Evolutionary conservation across 139 green algal species (phyloP).

Genomic region (Trebouxia sp.): DNA sequence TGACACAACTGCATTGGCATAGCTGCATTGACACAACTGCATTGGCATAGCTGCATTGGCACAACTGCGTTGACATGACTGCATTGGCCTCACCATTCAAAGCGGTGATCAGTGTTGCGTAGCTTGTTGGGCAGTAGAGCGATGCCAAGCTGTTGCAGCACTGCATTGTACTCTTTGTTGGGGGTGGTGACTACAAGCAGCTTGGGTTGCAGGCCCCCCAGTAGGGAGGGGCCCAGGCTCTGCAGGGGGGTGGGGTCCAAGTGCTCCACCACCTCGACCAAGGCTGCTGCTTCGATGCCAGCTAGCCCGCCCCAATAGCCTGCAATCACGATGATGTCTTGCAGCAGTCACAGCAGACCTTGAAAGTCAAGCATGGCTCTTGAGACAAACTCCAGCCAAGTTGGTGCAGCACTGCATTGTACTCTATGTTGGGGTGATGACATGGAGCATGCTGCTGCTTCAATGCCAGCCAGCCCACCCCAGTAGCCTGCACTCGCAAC

Average conservation of each 20-base stretch:
- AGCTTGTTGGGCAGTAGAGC: constrained; percentile 35
- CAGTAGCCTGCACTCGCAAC: constrained; percentile 31
- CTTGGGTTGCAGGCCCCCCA: constrained; percentile 53
- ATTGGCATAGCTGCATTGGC: neutral
- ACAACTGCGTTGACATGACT: neutral
- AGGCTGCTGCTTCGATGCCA: constrained; percentile 45
- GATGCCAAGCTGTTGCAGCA: constrained; percentile 30
- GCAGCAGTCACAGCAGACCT: no score
- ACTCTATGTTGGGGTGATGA: constrained; percentile 72
- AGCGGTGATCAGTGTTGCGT: constrained; percentile 65
- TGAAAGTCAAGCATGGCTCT: no score
- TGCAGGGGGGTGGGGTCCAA: constrained; percentile 57
- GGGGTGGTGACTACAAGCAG: constrained; percentile 65
- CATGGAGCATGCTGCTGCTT: constrained; percentile 41
- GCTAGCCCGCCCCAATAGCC: constrained; percentile 41
- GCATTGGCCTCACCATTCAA: constrained; percentile 52
- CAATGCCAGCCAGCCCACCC: constrained; percentile 40
- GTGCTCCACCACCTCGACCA: constrained; percentile 74
- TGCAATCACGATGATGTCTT: neutral
- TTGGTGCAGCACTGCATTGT: constrained; percentile 51
- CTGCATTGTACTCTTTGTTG: constrained; percentile 72
- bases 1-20: no score
- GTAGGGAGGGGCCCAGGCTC: constrained; percentile 44
- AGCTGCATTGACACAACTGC: neutral
- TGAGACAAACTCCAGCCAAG: no score